phyloP scores from a whole-genome alignment of 1,139 yeast genomes.

The Geotrichum klebahnii region DNA sequence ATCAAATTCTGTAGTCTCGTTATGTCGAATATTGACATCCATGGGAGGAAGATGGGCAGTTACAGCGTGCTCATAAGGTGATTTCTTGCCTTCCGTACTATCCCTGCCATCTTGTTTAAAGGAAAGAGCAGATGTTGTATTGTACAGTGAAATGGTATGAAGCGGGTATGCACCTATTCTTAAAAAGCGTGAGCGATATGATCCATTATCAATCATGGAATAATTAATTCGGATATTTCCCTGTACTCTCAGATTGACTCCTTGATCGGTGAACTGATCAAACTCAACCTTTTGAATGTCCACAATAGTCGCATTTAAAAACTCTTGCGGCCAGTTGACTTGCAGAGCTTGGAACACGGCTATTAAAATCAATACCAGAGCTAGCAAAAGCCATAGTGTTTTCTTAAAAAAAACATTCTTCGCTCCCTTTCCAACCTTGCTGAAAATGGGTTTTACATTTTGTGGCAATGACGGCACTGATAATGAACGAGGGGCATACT shows the following conservation, averaged over 20 bases:
- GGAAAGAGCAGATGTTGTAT: constrained; percentile 1
- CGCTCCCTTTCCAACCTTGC: background rate
- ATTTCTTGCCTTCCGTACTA: background rate
- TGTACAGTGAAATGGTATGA: constrained; percentile 8
- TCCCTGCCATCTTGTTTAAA: constrained; percentile 8
- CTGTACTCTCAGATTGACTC: constrained; percentile 14
- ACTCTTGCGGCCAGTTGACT: constrained; percentile 17
- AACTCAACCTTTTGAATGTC: constrained; percentile 14
- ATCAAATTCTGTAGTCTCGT: constrained; percentile 27
- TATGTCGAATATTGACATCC: constrained; percentile 23
- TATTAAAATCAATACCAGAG: background rate
- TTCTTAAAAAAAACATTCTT: background rate
- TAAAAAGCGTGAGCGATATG: constrained; percentile 13
- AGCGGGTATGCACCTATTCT: constrained; percentile 17
- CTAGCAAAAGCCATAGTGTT: background rate
- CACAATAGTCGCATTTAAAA: constrained; percentile 16
- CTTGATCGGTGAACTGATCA: constrained; percentile 15
- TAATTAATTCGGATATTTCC: constrained; percentile 17
- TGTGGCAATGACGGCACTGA: background rate
- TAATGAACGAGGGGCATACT: background rate
- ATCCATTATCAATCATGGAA: constrained; percentile 11
- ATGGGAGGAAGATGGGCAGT: constrained; percentile 29
- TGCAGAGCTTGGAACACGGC: constrained; percentile 7
- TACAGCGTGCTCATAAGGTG: constrained; percentile 24
- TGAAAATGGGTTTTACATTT: background rate